A percentile compares a stretch with the other conserved stretches of the same genome.
Evolutionary conservation across 2,329 filamentous ascomycete species (phyloP).

Genomic region (Mariannaea sp.): DNA sequence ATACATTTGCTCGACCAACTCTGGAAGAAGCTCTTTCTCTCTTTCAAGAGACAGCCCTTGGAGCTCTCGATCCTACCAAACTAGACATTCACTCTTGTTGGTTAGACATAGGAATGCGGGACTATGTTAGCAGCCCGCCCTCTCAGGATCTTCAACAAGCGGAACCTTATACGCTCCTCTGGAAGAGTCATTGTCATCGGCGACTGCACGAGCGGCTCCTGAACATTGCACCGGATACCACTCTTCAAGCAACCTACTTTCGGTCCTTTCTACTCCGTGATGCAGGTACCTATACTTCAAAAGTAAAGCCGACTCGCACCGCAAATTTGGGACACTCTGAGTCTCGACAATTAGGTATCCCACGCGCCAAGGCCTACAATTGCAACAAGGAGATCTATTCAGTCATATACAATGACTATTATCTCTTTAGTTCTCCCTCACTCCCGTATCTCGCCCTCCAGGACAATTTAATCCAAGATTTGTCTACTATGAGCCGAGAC

Average conservation of each 20-base stretch:
- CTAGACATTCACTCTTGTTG: constrained; percentile 10
- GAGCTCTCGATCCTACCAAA: not conserved
- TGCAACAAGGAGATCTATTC: constrained; percentile 9
- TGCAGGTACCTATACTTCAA: not conserved
- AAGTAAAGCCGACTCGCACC: not conserved
- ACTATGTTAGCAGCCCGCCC: not conserved
- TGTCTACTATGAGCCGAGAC: not conserved
- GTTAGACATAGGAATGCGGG: constrained; percentile 10
- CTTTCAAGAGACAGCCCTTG: not conserved
- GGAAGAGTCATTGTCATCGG: constrained; percentile 1
- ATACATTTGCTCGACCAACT: not conserved
- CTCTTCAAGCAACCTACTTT: not conserved
- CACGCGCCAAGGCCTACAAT: constrained; percentile 4
- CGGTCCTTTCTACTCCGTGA: constrained; percentile 1
- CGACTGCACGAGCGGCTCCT: not conserved
- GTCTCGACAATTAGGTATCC: not conserved
- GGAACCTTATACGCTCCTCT: constrained; percentile 6
- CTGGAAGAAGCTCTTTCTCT: not conserved
- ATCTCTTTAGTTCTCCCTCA: constrained; percentile 3
- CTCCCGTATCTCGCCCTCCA: constrained; percentile 10
- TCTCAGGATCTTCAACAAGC: not conserved
- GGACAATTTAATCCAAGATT: constrained; percentile 3
- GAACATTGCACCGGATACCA: not conserved
- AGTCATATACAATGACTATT: constrained; percentile 12
- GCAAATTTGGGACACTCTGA: constrained; percentile 7